Percentiles rank a stretch among this genome's conserved stretches.
Evolutionary conservation across 2,329 filamentous ascomycete species (phyloP).

Genomic region (Clarireedia homoeocarpa): DNA sequence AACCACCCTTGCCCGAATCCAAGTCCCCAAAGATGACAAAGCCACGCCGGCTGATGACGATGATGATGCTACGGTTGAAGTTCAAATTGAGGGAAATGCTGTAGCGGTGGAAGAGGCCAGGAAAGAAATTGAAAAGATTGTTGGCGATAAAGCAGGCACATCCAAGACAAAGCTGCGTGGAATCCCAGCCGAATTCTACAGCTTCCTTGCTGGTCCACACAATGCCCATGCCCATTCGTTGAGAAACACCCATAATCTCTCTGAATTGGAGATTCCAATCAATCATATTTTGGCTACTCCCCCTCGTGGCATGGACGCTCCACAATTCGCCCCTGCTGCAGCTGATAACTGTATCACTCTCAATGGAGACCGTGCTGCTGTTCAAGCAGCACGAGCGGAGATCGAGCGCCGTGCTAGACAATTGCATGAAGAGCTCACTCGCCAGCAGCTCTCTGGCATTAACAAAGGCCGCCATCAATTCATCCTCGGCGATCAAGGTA

Average conservation of each 20-base stretch:
- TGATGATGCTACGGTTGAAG: conserved; percentile 74
- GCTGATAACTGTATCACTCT: conserved; percentile 73
- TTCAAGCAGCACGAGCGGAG: conserved; percentile 69
- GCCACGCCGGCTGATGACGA: conserved; percentile 54
- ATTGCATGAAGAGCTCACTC: conserved; percentile 61
- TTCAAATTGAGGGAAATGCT: conserved; percentile 84
- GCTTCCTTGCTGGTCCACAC: conserved; percentile 80
- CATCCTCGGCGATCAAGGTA: conserved; percentile 78
- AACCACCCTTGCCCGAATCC: conserved; percentile 81
- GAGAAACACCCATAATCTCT: conserved; percentile 60
- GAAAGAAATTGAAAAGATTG: conserved; percentile 79
- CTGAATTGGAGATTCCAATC: conserved; percentile 76
- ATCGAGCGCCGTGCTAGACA: conserved; percentile 74
- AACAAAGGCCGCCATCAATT: conserved; percentile 88
- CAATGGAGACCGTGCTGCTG: conserved; percentile 75
- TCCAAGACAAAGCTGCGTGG: conserved; percentile 74
- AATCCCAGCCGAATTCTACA: conserved; percentile 88
- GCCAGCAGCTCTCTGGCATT: conserved; percentile 59
- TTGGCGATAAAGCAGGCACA: conserved; percentile 75
- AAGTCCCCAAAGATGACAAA: conserved; percentile 76
- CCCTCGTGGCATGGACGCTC: conserved; percentile 54
- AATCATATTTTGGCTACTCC: conserved; percentile 64
- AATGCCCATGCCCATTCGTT: conserved; percentile 60
- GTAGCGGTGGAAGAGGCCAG: conserved; percentile 78
- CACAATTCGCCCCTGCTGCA: conserved; percentile 63